Evolutionary conservation across 2,329 filamentous ascomycete genomes (phyloP).

Genomic region (Davidsoniella eucalypti): DNA sequence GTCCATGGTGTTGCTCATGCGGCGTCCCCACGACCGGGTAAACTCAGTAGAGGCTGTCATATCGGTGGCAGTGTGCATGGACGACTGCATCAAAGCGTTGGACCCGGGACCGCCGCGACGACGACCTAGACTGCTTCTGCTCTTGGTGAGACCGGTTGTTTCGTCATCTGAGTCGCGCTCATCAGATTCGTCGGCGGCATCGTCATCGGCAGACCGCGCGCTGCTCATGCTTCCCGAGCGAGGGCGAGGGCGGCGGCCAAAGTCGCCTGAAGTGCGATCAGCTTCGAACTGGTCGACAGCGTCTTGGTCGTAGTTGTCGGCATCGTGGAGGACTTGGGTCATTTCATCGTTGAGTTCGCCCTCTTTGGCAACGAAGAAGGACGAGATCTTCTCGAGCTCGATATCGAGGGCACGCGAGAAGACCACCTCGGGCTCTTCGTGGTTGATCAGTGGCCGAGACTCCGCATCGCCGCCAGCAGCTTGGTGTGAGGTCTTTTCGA

Average conservation of each 20-base stretch:
- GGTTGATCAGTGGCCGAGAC: slow-evolving; percentile 62
- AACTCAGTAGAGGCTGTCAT: slow-evolving; percentile 47
- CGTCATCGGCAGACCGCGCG: slow-evolving; percentile 32
- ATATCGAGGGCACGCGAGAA: slow-evolving; percentile 71
- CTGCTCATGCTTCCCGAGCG: slow-evolving; percentile 25
- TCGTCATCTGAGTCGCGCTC: slow-evolving; percentile 49
- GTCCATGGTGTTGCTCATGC: slow-evolving; percentile 54
- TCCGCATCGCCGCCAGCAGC: slow-evolving; percentile 54
- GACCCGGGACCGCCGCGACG: slow-evolving; percentile 4
- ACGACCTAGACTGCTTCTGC: slow-evolving; percentile 24
- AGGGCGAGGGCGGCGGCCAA: slow-evolving; percentile 15
- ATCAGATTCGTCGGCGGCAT: slow-evolving; percentile 45
- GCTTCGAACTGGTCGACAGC: slow-evolving; percentile 27
- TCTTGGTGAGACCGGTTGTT: slow-evolving; percentile 35
- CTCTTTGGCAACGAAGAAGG: slow-evolving; percentile 83
- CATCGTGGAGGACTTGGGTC: slow-evolving; percentile 58
- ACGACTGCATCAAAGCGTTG: slow-evolving; percentile 10
- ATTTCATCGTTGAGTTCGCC: slow-evolving; percentile 71
- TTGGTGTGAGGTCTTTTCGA: slow-evolving; percentile 60
- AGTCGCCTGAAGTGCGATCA: slow-evolving; percentile 16
- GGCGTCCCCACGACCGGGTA: slow-evolving; percentile 30
- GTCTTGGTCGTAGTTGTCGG: slow-evolving; percentile 49
- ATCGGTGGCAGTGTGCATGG: slow-evolving; percentile 31
- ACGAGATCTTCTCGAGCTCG: slow-evolving; percentile 85
- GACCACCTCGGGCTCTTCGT: slow-evolving; percentile 60